These are phyloP conservation scores for Glaciozyma antarctica DNA, from an alignment of 768 basidiomycete species.

Conservation along the genomic window DNA sequence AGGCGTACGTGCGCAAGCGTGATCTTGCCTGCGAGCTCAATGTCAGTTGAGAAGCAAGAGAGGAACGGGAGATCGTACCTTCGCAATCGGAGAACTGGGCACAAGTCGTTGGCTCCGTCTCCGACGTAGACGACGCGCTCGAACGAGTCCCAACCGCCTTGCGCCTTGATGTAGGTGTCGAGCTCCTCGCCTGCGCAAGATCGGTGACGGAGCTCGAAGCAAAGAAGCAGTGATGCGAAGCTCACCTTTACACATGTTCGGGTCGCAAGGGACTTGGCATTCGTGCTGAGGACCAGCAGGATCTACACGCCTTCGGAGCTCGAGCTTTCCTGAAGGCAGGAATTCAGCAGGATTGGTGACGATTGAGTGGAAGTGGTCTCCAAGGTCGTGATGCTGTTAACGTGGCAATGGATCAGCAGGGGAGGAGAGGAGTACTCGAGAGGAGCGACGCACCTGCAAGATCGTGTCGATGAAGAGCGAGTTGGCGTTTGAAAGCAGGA, in stretches of 20 bases:
- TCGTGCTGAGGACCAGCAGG: conserved; percentile 67
- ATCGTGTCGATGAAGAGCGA: conserved; percentile 82
- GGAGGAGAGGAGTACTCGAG: background rate
- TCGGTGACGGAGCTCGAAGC: background rate
- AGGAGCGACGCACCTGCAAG: conserved; percentile 54
- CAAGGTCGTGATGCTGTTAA: conserved; percentile 61
- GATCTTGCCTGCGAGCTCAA: too few species aligned
- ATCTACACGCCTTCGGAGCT: conserved; percentile 64
- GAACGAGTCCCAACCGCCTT: conserved; percentile 49
- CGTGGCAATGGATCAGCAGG: background rate
- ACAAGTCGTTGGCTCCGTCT: conserved; percentile 92
- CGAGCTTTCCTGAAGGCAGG: conserved; percentile 58
- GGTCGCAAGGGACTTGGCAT: conserved; percentile 78
- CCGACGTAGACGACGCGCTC: conserved; percentile 83
- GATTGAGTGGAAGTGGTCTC: conserved; percentile 65
- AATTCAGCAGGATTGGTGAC: conserved; percentile 89
- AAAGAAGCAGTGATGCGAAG: background rate
- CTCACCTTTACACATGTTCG: conserved; percentile 96
- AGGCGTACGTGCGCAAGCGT: too few species aligned
- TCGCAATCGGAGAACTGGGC: conserved; percentile 72
- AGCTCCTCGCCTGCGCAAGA: conserved; percentile 68
- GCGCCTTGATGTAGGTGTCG: conserved; percentile 60
- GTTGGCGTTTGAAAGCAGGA: conserved; percentile 92
- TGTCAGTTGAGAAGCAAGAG: too few species aligned
- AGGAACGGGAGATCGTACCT: conserved; percentile 43